Base-by-base conservation (phyloP, 257 asterid genomes). In the Capsicum chinense region DNA sequence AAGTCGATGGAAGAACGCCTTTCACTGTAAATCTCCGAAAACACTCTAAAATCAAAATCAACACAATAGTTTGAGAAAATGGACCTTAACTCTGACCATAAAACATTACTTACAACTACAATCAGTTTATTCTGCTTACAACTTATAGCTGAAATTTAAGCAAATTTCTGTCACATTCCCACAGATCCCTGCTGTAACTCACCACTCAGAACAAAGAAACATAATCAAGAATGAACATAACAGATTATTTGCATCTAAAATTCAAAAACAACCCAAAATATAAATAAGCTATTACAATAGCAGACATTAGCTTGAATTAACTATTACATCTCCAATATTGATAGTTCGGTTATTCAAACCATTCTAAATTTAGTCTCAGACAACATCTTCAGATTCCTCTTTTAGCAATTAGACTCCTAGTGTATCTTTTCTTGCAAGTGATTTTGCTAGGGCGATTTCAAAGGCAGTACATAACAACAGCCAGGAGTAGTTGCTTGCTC, bases 251-350 rank as follows among this genome's bases (percentile, higher is more conserved):
- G 26, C 26, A 26, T 26, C 26, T 26, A 26, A 26, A 26, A 26
- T 26, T 26, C 26, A 26, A 26, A 26, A 26, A 26, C 26, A 26
- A 26, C 26, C 26, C 26, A 26, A 0, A 26, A n/a, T 70, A 19
- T 10, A 21, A 21, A 21, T 52, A 76, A 76, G n/a, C 63, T 26
- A 76, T 76, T 76, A 13, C 48, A 47, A 76, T 12, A 21, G 21
- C 3, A 50, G 48, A 52, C 21, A 52, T 76, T 26, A 76, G 80
- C 39, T 48, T 48, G 58, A 73, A 73, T 7, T 48, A 76, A 76
- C 48, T 76, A 73, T 76, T 12, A 14, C 63, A 76, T 76, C 81
- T 52, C n/a, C 47, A 76, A 52, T 50, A 48, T 19, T 73, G n/a
- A 11, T 12, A 52, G 13, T 21, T 21, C 12, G 3, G 60, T 19